Conservation (phyloP, 495 filamentous ascomycete species). For the Cenococcum geophilum region DNA sequence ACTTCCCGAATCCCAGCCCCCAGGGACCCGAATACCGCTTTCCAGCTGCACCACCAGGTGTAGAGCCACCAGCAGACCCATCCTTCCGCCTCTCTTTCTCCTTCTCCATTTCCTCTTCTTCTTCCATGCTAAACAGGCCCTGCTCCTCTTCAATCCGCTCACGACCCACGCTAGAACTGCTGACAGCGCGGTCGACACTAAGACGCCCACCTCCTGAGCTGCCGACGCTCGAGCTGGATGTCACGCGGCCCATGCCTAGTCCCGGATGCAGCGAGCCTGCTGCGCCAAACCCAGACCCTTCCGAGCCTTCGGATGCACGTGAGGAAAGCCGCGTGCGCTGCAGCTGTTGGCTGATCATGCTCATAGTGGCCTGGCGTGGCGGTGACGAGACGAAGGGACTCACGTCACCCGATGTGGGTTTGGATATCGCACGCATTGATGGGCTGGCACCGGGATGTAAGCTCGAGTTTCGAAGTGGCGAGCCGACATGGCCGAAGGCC, state of each 20-base stretch:
- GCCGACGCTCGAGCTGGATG: conserved; percentile 23
- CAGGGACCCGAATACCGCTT: conserved; percentile 27
- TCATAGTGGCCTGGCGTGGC: conserved; percentile 49
- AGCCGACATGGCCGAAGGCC: conserved; percentile 82
- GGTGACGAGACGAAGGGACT: conserved; percentile 61
- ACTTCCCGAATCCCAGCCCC: conserved; percentile 10
- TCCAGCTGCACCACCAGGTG: conserved; percentile 14
- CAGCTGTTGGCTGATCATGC: conserved; percentile 44
- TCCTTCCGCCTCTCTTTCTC: conserved; percentile 24
- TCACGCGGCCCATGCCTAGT: conserved; percentile 18
- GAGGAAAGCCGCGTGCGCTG: conserved; percentile 41
- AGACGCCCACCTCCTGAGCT: conserved; percentile 20
- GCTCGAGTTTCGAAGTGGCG: conserved; percentile 83
- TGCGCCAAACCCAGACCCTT: conserved; percentile 1
- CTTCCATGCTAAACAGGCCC: conserved; percentile 41
- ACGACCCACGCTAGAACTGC: conserved; percentile 33
- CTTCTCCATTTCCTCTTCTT: conserved; percentile 26
- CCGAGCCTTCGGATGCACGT: conserved; percentile 21
- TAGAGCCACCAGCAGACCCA: conserved; percentile 10
- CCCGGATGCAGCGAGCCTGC: conserved; percentile 18
- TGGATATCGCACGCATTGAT: conserved; percentile 54
- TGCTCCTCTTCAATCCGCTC: conserved; percentile 39
- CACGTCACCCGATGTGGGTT: conserved; percentile 49
- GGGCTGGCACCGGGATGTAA: conserved; percentile 57
- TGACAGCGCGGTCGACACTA: conserved; percentile 35